Conservation (phyloP, 768 basidiomycete species). For the Pisolithus tinctorius region DNA sequence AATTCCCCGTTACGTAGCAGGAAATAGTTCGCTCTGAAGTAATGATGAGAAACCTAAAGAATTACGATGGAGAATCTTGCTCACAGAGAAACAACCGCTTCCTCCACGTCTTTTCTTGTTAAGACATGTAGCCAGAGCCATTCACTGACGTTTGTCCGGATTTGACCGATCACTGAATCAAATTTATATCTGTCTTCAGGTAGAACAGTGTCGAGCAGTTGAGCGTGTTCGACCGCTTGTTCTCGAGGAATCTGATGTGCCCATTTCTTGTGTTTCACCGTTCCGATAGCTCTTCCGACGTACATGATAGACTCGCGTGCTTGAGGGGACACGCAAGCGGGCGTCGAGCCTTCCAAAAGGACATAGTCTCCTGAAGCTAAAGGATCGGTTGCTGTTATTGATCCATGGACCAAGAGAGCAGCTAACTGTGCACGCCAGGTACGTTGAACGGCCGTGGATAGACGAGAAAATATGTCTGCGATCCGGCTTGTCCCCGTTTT, state of each 20-base stretch:
- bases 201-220: conserved; percentile 56
- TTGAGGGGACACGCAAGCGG: conserved; percentile 65
- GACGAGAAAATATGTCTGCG: conserved; percentile 57
- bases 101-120: conserved; percentile 75
- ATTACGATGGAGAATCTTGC: conserved; percentile 20
- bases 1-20: conserved; percentile 87
- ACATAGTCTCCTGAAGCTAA: conserved; percentile 53
- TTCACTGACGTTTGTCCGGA: conserved; percentile 79
- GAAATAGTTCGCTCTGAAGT: conserved; percentile 74
- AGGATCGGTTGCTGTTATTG: conserved; percentile 55
- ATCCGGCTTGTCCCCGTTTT: conserved; percentile 76
- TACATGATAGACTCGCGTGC: conserved; percentile 80
- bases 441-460: conserved; percentile 71
- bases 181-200: conserved; percentile 75
- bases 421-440: conserved; percentile 83
- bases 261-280: conserved; percentile 74
- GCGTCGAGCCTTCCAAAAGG: conserved; percentile 62
- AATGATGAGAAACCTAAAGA: conserved; percentile 6
- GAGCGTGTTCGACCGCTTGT: conserved; percentile 59
- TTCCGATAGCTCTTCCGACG: conserved; percentile 81
- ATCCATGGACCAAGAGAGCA: conserved; percentile 75
- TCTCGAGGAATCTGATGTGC: conserved; percentile 68
- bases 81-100: conserved; percentile 80
- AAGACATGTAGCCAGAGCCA: conserved; percentile 92
- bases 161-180: conserved; percentile 65